phyloP scores from a whole-genome alignment of 257 asterid genomes.

The Mentha longifolia region DNA sequence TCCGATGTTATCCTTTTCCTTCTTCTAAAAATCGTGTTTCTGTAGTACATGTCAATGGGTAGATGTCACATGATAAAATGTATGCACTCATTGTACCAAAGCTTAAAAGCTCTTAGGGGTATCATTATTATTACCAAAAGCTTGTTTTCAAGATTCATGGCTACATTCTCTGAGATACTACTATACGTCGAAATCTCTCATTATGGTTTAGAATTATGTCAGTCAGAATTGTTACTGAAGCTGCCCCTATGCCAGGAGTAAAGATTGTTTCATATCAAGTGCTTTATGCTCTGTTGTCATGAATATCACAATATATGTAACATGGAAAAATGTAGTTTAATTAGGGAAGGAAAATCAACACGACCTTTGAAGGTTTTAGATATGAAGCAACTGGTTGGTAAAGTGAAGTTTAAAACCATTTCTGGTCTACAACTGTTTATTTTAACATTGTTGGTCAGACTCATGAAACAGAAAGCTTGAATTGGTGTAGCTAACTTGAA shows the following conservation, averaged over 20 bases:
- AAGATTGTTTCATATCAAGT: neutral
- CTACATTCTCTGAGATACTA: neutral
- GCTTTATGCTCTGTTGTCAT: neutral
- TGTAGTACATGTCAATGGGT: neutral
- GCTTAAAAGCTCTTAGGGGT: neutral
- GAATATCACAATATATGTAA: neutral
- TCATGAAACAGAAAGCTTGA: constrained; percentile 4
- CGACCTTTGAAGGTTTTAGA: neutral
- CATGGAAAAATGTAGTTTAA: neutral
- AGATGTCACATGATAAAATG: neutral
- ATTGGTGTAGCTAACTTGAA: too few relatives aligned
- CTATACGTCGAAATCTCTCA: neutral
- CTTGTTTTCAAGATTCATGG: neutral
- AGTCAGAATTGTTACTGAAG: neutral
- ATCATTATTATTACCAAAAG: neutral
- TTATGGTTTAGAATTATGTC: neutral
- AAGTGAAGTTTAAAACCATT: neutral
- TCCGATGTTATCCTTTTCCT: neutral
- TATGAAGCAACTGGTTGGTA: neutral
- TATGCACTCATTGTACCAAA: constrained; percentile 14
- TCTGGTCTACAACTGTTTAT: neutral
- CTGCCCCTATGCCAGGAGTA: neutral
- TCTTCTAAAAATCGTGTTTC: neutral
- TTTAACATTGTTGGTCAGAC: neutral
- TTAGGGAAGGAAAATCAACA: neutral